Percentiles rank a stretch among this genome's conserved stretches.
These are phyloP conservation scores for Heliamphora exappendiculata DNA, from an alignment of 148 eudicot species.

Conservation along the genomic window DNA sequence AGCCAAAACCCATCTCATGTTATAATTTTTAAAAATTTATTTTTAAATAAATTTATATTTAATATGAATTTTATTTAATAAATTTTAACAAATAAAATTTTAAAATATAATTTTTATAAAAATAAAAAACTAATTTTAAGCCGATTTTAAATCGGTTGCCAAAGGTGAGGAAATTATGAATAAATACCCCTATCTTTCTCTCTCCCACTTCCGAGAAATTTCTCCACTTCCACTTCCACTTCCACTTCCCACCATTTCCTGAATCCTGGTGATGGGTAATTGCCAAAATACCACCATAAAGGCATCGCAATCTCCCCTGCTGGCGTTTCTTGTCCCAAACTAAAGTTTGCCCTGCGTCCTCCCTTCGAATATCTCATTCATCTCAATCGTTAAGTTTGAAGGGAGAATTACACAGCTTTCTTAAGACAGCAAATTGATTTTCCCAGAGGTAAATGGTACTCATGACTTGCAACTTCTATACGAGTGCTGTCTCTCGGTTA, in stretches of 20 bases:
- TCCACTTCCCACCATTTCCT: neutral
- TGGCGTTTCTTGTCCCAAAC: neutral
- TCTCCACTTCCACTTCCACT: neutral
- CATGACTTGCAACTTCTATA: neutral
- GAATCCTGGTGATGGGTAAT: neutral
- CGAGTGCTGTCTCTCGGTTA: neutral
- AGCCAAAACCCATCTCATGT: too few species aligned
- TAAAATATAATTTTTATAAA: too few species aligned
- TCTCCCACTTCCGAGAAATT: too few species aligned
- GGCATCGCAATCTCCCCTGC: neutral
- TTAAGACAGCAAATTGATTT: neutral
- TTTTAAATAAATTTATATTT: too few species aligned
- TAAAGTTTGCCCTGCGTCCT: neutral
- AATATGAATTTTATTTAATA: too few species aligned
- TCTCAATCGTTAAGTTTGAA: neutral
- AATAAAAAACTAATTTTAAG: too few species aligned
- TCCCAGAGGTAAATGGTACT: neutral
- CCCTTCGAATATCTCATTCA: neutral
- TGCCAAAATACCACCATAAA: neutral
- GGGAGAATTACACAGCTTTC: constrained; percentile 4
- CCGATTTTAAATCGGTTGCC: too few species aligned
- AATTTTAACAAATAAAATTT: too few species aligned
- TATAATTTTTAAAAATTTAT: too few species aligned
- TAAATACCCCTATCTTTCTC: neutral
- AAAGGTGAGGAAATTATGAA: too few species aligned